These are phyloP conservation scores for Angophora floribunda DNA, from an alignment of 345 rosid species.

Conservation along the genomic window DNA sequence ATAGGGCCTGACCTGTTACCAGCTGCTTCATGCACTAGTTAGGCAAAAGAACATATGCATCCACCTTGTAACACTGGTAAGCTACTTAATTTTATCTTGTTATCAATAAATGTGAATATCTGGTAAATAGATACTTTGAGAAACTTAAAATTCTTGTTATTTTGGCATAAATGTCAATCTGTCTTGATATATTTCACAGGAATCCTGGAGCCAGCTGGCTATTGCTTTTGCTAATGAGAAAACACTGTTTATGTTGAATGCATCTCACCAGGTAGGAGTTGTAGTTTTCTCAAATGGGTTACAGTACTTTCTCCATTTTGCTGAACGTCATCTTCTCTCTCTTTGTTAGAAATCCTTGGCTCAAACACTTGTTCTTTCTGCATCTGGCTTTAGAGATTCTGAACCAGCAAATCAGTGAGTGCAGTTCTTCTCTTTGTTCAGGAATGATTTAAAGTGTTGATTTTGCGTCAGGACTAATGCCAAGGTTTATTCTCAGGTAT, in stretches of 20 bases:
- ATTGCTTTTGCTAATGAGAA: conserved; percentile 84
- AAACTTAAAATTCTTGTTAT: neutral
- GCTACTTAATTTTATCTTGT: conserved; percentile 8
- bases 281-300: neutral
- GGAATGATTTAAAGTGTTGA: neutral
- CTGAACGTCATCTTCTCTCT: conserved; percentile 2
- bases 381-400: conserved; percentile 67
- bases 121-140: neutral
- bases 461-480: conserved; percentile 1
- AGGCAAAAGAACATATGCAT: conserved; percentile 63
- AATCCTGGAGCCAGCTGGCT: conserved; percentile 84
- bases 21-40: conserved; percentile 78
- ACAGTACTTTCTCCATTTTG: neutral
- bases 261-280: conserved; percentile 73
- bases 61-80: conserved; percentile 82
- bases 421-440: neutral
- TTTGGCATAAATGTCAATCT: neutral
- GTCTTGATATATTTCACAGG: conserved; percentile 38
- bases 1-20: conserved; percentile 78
- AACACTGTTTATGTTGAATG: conserved; percentile 57
- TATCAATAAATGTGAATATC: neutral
- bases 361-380: conserved; percentile 89
- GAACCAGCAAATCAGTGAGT: conserved; percentile 90
- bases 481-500: conserved; percentile 42
- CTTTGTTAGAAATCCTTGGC: conserved; percentile 78